phyloP scores from a whole-genome alignment of 805 yeast species.

The Teunomyces stri region DNA sequence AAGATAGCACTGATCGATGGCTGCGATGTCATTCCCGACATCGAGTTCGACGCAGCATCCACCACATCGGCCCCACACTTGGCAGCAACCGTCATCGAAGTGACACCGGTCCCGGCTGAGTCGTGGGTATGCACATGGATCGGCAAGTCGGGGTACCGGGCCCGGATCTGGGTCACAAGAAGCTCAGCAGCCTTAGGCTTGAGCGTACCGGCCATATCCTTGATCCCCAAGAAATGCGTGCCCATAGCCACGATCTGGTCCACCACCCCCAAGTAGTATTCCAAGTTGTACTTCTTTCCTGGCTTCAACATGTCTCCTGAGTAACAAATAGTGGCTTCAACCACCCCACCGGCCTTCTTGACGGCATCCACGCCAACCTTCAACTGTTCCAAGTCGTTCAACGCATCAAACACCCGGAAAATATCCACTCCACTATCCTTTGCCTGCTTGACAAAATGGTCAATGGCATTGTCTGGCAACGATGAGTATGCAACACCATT shows the following conservation, averaged over 20 bases:
- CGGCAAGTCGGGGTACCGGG: conserved; percentile 87
- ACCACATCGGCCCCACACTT: conserved; percentile 97
- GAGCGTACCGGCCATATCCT: conserved; percentile 99
- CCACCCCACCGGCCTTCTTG: conserved; percentile 97
- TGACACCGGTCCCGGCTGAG: conserved; percentile 99
- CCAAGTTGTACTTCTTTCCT: conserved; percentile 93
- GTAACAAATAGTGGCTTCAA: conserved; percentile 97
- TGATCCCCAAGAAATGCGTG: conserved; percentile 94
- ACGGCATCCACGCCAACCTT: conserved; percentile 98
- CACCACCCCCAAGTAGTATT: conserved; percentile 79
- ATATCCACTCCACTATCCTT: conserved; percentile 95
- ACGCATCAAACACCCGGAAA: conserved; percentile 96
- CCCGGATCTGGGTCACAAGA: conserved; percentile 78
- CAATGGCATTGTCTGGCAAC: conserved; percentile 97
- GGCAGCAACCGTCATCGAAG: conserved; percentile 93
- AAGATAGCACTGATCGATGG: conserved; percentile 92
- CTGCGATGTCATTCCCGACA: conserved; percentile 98
- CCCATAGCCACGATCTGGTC: conserved; percentile 89
- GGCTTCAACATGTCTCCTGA: conserved; percentile 98
- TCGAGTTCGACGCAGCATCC: conserved; percentile 94
- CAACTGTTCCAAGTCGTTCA: conserved; percentile 94
- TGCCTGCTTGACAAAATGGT: conserved; percentile 93
- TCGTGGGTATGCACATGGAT: conserved; percentile 99
- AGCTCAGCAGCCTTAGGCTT: conserved; percentile 90
- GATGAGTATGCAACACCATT: conserved; percentile 99